Base-by-base conservation (phyloP, 2,329 filamentous ascomycete species). In the Endothia cerciana region DNA sequence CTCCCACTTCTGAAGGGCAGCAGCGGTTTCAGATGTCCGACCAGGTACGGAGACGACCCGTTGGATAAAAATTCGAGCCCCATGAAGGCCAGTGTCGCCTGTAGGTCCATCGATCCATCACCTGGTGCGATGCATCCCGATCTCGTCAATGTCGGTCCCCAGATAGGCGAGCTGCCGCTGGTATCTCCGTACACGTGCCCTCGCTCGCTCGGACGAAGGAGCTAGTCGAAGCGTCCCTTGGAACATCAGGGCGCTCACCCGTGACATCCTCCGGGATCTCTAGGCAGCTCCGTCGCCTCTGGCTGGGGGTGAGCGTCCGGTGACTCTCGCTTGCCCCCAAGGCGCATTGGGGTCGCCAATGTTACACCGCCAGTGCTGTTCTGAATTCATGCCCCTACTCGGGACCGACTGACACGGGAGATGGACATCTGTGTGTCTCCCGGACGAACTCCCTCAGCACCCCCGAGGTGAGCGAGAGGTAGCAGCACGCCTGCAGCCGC, bases 161-260 rank as follows among this genome's bases (percentile, higher is more conserved):
- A 61, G 62, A 65, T 65, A 65, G 62, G 65, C 51, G 62, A 64
- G 62, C 58, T 60, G 51, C 65, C 40, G 55, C 36, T 53, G 22
- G 47, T 51, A 51, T 51, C 17, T 51, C 47, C 47, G 13, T 6
- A 51, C 47, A 28, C 47, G 25, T 30, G 47, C 22, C 5, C 47
- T 51, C 22, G 47, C 47, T 51, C 47, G 47, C 47, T 28, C 47
- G 22, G 25, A 51, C 25, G 47, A 22, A 51, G 13, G 13, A 15
- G 47, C 22, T 28, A 51, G 47, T 13, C 47, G 47, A 51, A 25
- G 47, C 22, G 13, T 28, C 25, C 47, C 47, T 25, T 51, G 25
- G 47, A 51, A 28, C 25, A 11, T 22, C 47, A 53, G 19, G n/a
- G 30, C 30, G 36, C 28, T 51, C 22, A 51, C 22, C 25, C 30